phyloP scores from a whole-genome alignment of 23 red algal genomes.

The Gracilaria gracilis region DNA sequence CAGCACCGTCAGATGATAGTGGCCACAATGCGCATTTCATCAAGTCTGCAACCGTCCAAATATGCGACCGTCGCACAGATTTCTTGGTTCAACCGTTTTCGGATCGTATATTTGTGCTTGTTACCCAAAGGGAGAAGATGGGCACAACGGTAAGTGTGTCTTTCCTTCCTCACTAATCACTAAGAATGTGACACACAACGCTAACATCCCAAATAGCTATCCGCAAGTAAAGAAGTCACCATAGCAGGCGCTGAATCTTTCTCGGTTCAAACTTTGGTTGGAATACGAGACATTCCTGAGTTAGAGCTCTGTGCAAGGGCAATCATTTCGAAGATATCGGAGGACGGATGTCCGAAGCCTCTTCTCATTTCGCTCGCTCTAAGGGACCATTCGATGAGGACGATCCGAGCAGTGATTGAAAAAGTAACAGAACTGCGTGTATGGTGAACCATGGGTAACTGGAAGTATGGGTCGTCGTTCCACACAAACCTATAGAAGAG shows the following conservation, averaged over 20 bases:
- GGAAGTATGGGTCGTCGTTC: neutral
- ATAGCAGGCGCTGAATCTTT: conserved; percentile 57
- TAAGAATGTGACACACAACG: neutral
- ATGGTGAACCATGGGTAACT: conserved; percentile 9
- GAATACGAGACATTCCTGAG: conserved; percentile 47
- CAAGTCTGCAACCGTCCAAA: conserved; percentile 32
- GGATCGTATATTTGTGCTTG: conserved; percentile 70
- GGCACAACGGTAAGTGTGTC: conserved; percentile 62
- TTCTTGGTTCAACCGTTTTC: conserved; percentile 72
- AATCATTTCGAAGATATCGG: conserved; percentile 27
- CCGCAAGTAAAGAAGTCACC: conserved; percentile 32
- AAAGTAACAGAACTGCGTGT: conserved; percentile 39
- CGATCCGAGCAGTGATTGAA: conserved; percentile 46
- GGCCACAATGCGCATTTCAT: conserved; percentile 61
- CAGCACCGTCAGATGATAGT: conserved; percentile 31
- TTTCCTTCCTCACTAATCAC: neutral
- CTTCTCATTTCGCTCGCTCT: conserved; percentile 63
- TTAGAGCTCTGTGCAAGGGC: conserved; percentile 55
- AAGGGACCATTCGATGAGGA: conserved; percentile 43
- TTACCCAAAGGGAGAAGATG: conserved; percentile 70
- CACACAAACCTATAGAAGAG: neutral
- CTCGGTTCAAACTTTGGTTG: conserved; percentile 41
- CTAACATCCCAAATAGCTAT: conserved; percentile 13
- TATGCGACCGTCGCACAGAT: conserved; percentile 45
- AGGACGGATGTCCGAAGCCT: conserved; percentile 52